Evolutionary conservation across 2,329 filamentous ascomycete species (phyloP).

Genomic region (Raffaelea arxii): DNA sequence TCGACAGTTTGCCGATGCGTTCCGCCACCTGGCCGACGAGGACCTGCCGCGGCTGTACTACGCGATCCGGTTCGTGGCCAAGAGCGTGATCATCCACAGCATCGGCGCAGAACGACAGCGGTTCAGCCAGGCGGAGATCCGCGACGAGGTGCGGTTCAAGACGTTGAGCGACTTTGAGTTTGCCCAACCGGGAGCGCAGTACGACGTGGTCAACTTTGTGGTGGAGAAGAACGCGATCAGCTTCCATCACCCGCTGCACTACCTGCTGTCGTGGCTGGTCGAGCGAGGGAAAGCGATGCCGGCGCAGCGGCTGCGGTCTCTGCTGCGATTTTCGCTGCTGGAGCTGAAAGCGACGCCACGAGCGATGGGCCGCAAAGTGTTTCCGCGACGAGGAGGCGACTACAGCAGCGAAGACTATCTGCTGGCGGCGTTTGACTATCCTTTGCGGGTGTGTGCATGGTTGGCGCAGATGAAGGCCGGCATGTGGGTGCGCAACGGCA

Average conservation of each 20-base stretch:
- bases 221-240: constrained; percentile 88
- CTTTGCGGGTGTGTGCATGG: constrained; percentile 89
- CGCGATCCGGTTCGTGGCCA: constrained; percentile 66
- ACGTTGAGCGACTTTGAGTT: constrained; percentile 70
- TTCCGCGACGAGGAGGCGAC: constrained; percentile 46
- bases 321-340: constrained; percentile 63
- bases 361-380: constrained; percentile 49
- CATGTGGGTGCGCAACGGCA: constrained; percentile 97
- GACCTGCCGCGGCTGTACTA: constrained; percentile 56
- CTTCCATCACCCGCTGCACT: constrained; percentile 95
- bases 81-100: constrained; percentile 79
- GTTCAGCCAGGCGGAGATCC: constrained; percentile 82
- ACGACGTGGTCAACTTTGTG: constrained; percentile 72
- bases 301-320: constrained; percentile 51
- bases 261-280: constrained; percentile 90
- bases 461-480: constrained; percentile 95
- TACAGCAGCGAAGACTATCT: constrained; percentile 66
- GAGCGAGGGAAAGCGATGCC: constrained; percentile 76
- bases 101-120: constrained; percentile 79
- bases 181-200: constrained; percentile 43
- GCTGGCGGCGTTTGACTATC: constrained; percentile 84
- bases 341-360: constrained; percentile 58
- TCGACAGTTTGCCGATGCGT: constrained; percentile 79
- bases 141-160: constrained; percentile 77
- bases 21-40: constrained; percentile 57